Evolutionary conservation across 2,329 filamentous ascomycete genomes (phyloP).

Genomic region (Fusarium continuum): DNA sequence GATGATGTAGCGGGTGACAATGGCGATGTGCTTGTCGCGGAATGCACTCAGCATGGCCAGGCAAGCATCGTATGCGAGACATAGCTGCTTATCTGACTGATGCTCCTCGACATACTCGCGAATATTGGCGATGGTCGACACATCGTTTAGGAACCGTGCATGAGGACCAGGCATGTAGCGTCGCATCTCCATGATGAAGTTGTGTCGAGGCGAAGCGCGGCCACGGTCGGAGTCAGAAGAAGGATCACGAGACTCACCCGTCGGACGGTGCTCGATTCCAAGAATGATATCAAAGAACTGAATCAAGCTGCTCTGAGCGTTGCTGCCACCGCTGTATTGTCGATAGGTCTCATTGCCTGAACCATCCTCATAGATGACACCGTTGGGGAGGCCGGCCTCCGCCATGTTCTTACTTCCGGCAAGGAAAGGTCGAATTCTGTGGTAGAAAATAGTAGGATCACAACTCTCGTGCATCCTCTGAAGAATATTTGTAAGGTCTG

Average conservation of each 20-base stretch:
- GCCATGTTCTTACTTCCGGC: conserved; percentile 98
- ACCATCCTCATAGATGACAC: conserved; percentile 87
- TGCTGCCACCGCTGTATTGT: conserved; percentile 92
- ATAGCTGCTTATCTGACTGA: conserved; percentile 70
- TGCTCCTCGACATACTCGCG: conserved; percentile 77
- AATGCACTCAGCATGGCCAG: conserved; percentile 75
- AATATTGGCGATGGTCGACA: conserved; percentile 84
- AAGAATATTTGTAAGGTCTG: conserved; percentile 81
- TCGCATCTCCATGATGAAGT: conserved; percentile 97
- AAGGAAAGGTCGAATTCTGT: conserved; percentile 94
- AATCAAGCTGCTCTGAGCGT: conserved; percentile 95
- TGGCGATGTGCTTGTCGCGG: conserved; percentile 94
- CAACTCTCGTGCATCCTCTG: conserved; percentile 95
- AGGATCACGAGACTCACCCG: conserved; percentile 71
- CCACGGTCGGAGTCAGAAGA: conserved; percentile 57
- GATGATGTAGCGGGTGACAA: conserved; percentile 96
- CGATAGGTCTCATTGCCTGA: conserved; percentile 74
- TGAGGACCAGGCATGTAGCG: conserved; percentile 96
- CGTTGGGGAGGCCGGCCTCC: conserved; percentile 87
- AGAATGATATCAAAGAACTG: conserved; percentile 97
- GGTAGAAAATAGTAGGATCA: conserved; percentile 93
- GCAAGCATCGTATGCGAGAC: conserved; percentile 89
- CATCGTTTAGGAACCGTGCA: conserved; percentile 85
- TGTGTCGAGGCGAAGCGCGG: conserved; percentile 61
- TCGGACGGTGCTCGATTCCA: conserved; percentile 89